These are phyloP conservation scores for Kazachstania viticola DNA, from an alignment of 805 yeast species.

Conservation along the genomic window DNA sequence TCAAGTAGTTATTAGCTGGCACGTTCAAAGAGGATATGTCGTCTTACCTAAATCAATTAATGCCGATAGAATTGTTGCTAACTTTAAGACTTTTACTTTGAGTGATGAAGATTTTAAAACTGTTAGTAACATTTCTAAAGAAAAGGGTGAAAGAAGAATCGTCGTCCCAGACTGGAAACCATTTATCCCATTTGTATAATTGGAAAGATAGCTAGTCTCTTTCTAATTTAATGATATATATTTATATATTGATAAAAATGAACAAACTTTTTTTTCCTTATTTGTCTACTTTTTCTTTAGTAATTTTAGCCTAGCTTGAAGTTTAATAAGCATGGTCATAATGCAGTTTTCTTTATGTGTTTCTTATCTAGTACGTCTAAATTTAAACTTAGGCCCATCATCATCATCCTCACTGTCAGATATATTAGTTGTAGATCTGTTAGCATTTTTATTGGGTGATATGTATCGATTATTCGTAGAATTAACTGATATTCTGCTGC, in stretches of 20 bases:
- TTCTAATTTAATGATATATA: too few relatives aligned
- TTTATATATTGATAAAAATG: too few relatives aligned
- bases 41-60: slow-evolving; percentile 42
- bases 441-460: background rate
- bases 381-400: slow-evolving; percentile 28
- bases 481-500: too few relatives aligned
- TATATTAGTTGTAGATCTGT: background rate
- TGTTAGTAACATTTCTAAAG: slow-evolving; percentile 20
- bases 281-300: too few relatives aligned
- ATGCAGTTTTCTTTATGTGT: too few relatives aligned
- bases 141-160: slow-evolving; percentile 24
- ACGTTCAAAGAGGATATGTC: slow-evolving; percentile 41
- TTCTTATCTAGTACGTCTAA: too few relatives aligned
- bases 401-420: slow-evolving; percentile 22
- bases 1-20: slow-evolving; percentile 48
- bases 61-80: slow-evolving; percentile 32
- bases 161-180: slow-evolving; percentile 18
- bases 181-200: too few relatives aligned
- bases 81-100: slow-evolving; percentile 23
- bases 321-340: too few relatives aligned
- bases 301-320: too few relatives aligned
- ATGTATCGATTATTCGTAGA: too few relatives aligned
- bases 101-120: slow-evolving; percentile 27
- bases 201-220: too few relatives aligned
- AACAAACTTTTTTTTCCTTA: too few relatives aligned